Evolutionary conservation across 768 basidiomycete species (phyloP), one percentile per base, ranked within the genome.

Genomic region (Mycena olivaceomarginata): DNA sequence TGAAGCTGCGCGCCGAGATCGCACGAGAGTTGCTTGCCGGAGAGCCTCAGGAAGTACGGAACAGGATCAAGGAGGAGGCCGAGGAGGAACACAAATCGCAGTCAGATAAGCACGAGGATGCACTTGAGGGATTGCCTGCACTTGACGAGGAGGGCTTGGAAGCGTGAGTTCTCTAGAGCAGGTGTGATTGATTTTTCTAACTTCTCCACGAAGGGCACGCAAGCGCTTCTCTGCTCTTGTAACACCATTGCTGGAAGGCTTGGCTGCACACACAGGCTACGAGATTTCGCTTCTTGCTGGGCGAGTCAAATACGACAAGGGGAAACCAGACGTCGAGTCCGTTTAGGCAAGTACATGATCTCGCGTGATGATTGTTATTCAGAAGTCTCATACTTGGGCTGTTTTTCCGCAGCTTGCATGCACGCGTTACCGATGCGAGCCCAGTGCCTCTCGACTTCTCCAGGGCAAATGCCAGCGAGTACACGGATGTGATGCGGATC

Each of bases 221-320:
- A 20, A 15, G 43, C 67, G 11, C 16, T 68, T 68, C 20, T 51
- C 67, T 37, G 18, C 5, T 12, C 7, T 68, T 11, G 51, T 68
- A 13, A 31, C 6, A 6, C 67, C 67, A 15, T n/a, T 68, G 31
- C 67, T 68, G 12, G 31, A 43, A 1, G 67, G 48, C 1, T 18
- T 68, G 46, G 31, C 25, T 16, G 67, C 51, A 9, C 31, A 68
- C 22, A 68, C 48, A 8, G 67, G 67, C 25, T 68, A 68, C 39
- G 48, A 68, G 15, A 56, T 68, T 15, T 53, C 67, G 31, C 22
- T 68, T 4, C 12, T 68, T 1, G 67, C 67, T 1, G 51, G 67
- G 37, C 67, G 67, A 56, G 13, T 16, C 48, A 68, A 53, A 15
- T 1, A 53, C 10, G 40, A 31, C 25, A 10, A 20, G 25, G 67